Evolutionary conservation across 2,329 filamentous ascomycete genomes (phyloP).

Genomic region (Alternaria brassicicola): DNA sequence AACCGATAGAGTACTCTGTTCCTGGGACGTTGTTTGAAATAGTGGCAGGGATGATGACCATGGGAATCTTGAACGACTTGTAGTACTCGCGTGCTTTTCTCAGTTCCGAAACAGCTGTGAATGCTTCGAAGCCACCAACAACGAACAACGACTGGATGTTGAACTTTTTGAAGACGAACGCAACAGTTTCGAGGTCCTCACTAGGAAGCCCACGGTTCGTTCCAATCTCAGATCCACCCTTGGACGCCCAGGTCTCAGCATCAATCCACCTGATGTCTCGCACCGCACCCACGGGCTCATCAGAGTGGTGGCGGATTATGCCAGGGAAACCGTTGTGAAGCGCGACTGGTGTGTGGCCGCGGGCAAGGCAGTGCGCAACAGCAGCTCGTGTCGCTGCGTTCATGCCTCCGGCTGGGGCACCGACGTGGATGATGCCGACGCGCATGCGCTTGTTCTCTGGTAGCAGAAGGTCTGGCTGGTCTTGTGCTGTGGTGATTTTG

Average conservation of each 20-base stretch:
- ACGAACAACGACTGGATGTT: conserved; percentile 91
- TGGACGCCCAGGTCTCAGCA: conserved; percentile 93
- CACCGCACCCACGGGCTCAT: conserved; percentile 81
- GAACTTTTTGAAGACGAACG: conserved; percentile 82
- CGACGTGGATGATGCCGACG: conserved; percentile 95
- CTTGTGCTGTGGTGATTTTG: conserved; percentile 84
- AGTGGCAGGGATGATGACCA: conserved; percentile 89
- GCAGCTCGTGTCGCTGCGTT: conserved; percentile 94
- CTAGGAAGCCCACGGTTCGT: conserved; percentile 92
- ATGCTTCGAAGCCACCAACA: conserved; percentile 95
- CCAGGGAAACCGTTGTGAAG: conserved; percentile 98
- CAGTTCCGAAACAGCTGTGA: conserved; percentile 87
- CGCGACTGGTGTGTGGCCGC: conserved; percentile 90
- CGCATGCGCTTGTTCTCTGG: conserved; percentile 82
- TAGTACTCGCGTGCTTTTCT: conserved; percentile 79
- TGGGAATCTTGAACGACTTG: conserved; percentile 87
- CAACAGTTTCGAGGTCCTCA: conserved; percentile 84
- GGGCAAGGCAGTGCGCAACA: conserved; percentile 87
- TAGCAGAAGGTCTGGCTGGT: conserved; percentile 71
- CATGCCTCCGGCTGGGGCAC: conserved; percentile 96
- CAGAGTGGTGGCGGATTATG: conserved; percentile 85
- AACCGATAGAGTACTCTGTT: conserved; percentile 95
- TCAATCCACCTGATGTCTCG: conserved; percentile 90
- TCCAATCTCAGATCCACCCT: conserved; percentile 95
- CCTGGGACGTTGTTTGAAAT: conserved; percentile 99